phyloP scores from a whole-genome alignment of 2,329 filamentous ascomycete species.

The Xylaria sp. region DNA sequence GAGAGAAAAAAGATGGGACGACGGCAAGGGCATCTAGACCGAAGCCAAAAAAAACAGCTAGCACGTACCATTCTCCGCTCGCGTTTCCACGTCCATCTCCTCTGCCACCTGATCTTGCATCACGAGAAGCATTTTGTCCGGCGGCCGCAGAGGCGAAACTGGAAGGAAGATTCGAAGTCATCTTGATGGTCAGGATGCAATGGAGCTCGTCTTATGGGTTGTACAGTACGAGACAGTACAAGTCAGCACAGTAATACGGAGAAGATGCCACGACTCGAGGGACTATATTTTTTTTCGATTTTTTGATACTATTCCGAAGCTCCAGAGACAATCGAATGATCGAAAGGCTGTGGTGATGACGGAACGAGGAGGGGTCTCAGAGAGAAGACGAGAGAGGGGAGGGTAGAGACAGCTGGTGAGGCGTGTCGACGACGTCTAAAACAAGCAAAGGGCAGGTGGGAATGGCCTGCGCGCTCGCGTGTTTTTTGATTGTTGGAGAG shows the following conservation, averaged over 20 bases:
- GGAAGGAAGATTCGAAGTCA: slow-evolving; percentile 73
- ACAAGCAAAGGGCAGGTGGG: slow-evolving; percentile 1
- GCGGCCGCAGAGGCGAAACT: slow-evolving; percentile 81
- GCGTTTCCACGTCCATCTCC: slow-evolving; percentile 50
- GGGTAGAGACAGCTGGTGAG: background rate
- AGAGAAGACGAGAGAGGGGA: background rate
- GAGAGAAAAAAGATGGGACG: background rate
- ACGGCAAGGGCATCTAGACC: background rate
- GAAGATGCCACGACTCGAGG: background rate
- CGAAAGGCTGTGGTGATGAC: slow-evolving; percentile 8
- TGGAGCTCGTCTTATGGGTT: slow-evolving; percentile 4
- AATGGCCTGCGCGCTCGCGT: slow-evolving; percentile 11
- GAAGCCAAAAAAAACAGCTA: background rate
- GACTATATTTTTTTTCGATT: background rate
- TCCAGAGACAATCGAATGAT: slow-evolving; percentile 9
- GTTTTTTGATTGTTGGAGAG: background rate
- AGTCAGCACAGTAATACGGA: slow-evolving; percentile 4
- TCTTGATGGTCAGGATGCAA: slow-evolving; percentile 26
- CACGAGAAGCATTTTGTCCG: slow-evolving; percentile 62
- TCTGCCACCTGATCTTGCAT: slow-evolving; percentile 53
- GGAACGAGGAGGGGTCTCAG: background rate
- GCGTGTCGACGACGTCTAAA: slow-evolving; percentile 4
- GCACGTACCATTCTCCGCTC: slow-evolving; percentile 68
- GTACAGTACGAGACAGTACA: slow-evolving; percentile 4
- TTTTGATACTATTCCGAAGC: slow-evolving; percentile 6